Percentiles rank a stretch among this genome's conserved stretches.
Conservation (phyloP, 164 flowering plant species). For the Hamamelis virginiana region DNA sequence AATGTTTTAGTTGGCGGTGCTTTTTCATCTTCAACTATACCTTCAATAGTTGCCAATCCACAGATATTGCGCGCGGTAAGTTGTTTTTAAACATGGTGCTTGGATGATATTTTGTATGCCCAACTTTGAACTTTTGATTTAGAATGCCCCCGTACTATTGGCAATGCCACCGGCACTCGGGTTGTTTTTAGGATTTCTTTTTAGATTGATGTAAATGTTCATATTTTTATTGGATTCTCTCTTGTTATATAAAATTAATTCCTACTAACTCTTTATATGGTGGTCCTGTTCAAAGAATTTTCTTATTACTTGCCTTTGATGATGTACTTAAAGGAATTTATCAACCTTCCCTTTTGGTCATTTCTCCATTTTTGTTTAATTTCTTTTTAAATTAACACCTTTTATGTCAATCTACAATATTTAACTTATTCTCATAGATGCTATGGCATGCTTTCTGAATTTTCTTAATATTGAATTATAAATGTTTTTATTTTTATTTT, state of each 20-base stretch:
- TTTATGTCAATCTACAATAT: too few species aligned
- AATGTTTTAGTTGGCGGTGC: too few species aligned
- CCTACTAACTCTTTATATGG: too few species aligned
- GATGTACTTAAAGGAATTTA: not conserved
- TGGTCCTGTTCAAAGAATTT: too few species aligned
- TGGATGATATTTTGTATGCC: not conserved
- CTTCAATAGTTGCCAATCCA: too few species aligned
- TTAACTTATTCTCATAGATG: conserved; percentile 25
- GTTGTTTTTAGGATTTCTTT: conserved; percentile 22
- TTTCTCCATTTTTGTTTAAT: not conserved
- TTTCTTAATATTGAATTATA: not conserved
- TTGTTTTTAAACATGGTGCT: not conserved
- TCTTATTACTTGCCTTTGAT: too few species aligned
- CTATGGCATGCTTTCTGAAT: conserved; percentile 33
- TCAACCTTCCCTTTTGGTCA: not conserved
- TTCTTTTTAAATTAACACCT: too few species aligned
- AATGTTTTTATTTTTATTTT: too few species aligned
- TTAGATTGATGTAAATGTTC: not conserved
- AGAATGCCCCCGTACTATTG: conserved; percentile 51
- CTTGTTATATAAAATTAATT: not conserved
- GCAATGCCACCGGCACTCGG: conserved; percentile 52
- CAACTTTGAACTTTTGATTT: conserved; percentile 20
- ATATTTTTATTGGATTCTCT: not conserved
- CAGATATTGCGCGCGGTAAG: conserved; percentile 94
- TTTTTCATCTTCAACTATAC: too few species aligned